A percentile compares a stretch with the other conserved stretches of the same genome.
These are phyloP conservation scores for Phellinidium pouzarii DNA, from an alignment of 1,284 basidiomycete species.

Conservation along the genomic window DNA sequence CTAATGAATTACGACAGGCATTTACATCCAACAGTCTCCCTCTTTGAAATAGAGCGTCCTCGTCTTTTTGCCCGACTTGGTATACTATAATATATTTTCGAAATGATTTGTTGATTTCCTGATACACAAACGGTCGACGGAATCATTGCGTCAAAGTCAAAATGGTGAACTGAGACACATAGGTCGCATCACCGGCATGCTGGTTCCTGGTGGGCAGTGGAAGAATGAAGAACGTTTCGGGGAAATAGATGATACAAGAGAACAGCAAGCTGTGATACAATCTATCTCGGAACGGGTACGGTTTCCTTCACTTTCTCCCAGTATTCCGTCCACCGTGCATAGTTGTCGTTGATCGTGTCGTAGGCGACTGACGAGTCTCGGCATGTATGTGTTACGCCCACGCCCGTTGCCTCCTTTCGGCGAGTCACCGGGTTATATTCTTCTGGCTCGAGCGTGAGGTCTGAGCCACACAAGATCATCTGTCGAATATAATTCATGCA, in stretches of 20 bases:
- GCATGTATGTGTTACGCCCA: slow-evolving; percentile 17
- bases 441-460: slow-evolving; percentile 17
- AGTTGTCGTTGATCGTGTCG: slow-evolving; percentile 15
- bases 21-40: slow-evolving; percentile 16
- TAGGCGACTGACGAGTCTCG: slow-evolving; percentile 17
- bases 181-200: too few species aligned
- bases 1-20: slow-evolving; percentile 4
- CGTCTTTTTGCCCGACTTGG: too few species aligned
- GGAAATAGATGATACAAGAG: not conserved
- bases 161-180: too few species aligned
- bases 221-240: too few species aligned
- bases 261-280: not conserved
- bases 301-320: slow-evolving; percentile 16
- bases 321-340: slow-evolving; percentile 15
- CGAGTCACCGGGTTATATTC: not conserved
- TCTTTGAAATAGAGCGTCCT: slow-evolving; percentile 9
- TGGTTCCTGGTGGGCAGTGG: too few species aligned
- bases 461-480: slow-evolving; percentile 18
- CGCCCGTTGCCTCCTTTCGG: not conserved
- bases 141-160: too few species aligned
- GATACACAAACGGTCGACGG: too few species aligned
- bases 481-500: slow-evolving; percentile 20
- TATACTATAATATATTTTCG: too few species aligned
- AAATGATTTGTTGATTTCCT: too few species aligned
- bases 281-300: not conserved